A percentile compares a stretch with the other conserved stretches of the same genome.
phyloP scores from a whole-genome alignment of 1,139 yeast species.

The Kluyveromyces sp. region DNA sequence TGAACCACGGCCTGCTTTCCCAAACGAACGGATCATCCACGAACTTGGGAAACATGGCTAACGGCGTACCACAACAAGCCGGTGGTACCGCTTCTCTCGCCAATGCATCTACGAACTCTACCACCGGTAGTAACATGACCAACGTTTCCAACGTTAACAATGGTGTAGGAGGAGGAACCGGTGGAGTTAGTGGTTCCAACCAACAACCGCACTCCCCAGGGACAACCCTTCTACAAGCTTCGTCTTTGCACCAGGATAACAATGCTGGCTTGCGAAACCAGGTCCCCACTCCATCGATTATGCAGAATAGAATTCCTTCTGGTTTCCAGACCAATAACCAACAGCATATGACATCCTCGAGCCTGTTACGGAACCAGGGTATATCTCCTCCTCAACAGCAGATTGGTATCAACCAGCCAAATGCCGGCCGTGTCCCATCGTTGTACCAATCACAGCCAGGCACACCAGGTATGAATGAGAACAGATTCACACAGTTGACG shows the following conservation, averaged over 20 bases:
- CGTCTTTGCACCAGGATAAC: conserved; percentile 16
- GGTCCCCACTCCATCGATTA: conserved; percentile 23
- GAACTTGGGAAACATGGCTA: conserved; percentile 1
- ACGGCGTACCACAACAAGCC: conserved; percentile 11
- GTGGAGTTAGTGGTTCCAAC: background rate
- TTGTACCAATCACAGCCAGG: conserved; percentile 26
- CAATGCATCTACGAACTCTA: conserved; percentile 19
- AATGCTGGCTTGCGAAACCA: conserved; percentile 25
- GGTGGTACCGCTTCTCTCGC: conserved; percentile 13
- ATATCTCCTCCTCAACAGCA: conserved; percentile 22
- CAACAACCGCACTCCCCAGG: conserved; percentile 18
- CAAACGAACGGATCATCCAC: conserved; percentile 8
- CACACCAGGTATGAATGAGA: conserved; percentile 26
- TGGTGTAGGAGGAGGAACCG: too few relatives aligned
- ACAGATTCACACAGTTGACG: conserved; percentile 16
- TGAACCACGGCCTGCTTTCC: conserved; percentile 9
- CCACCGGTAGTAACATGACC: conserved; percentile 11
- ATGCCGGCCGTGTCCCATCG: conserved; percentile 16
- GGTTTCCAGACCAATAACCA: conserved; percentile 27
- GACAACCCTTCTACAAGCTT: conserved; percentile 7
- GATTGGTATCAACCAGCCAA: conserved; percentile 13
- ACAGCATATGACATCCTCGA: conserved; percentile 19
- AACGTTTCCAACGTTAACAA: background rate
- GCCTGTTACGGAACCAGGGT: conserved; percentile 26
- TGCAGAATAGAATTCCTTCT: conserved; percentile 26